phyloP scores from a whole-genome alignment of 805 yeast species.

The Starmerella cellae region DNA sequence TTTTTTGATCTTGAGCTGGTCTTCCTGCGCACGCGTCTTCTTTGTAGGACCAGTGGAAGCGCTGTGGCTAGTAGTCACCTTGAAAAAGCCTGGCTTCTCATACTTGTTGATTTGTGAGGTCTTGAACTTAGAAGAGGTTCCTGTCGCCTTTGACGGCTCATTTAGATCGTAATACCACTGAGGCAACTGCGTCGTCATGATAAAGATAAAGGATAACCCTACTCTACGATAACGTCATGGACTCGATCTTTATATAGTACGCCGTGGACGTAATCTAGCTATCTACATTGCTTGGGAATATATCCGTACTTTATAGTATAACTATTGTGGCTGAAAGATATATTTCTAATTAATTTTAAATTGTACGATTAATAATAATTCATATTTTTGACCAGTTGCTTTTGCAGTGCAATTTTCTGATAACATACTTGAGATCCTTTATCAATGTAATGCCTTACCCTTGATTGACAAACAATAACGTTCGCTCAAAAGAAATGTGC shows the following conservation, averaged over 20 bases:
- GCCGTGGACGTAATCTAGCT: no score
- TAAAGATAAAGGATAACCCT: background rate
- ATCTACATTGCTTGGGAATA: no score
- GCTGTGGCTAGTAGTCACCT: background rate
- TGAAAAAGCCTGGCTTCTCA: constrained; percentile 8
- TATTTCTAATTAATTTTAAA: no score
- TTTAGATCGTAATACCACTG: constrained; percentile 24
- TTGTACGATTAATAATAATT: no score
- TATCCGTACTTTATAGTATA: no score
- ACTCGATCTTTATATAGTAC: no score
- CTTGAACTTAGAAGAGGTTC: constrained; percentile 3
- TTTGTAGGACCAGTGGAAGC: background rate
- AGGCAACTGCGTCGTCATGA: constrained; percentile 11
- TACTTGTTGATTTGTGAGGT: constrained; percentile 8
- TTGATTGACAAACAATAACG: background rate
- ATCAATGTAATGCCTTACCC: constrained; percentile 2
- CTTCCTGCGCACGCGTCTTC: constrained; percentile 17
- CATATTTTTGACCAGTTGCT: background rate
- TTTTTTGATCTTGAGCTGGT: constrained; percentile 34
- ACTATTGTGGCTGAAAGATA: no score
- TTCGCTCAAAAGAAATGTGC: background rate
- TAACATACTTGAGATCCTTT: no score
- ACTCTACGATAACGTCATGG: no score
- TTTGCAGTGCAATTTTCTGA: no score
- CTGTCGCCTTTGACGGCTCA: constrained; percentile 18